Conservation (phyloP, 75 land plant genomes). For the Sequoia sempervirens region DNA sequence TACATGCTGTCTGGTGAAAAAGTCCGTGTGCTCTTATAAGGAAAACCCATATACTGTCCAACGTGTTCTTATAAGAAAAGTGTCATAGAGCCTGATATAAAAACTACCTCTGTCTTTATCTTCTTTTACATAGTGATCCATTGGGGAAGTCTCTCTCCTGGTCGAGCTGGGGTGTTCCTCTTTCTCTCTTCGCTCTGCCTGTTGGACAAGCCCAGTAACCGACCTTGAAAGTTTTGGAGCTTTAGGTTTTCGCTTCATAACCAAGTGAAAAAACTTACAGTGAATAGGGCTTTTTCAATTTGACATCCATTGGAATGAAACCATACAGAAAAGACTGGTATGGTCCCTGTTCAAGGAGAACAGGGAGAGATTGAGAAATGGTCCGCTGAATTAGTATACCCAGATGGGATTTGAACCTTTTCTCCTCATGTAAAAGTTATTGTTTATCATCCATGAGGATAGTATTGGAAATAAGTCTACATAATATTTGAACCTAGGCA, state of each 20-base stretch:
- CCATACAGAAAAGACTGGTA: background rate
- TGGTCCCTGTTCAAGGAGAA: background rate
- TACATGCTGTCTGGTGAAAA: background rate
- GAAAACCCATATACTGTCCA: background rate
- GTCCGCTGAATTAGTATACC: background rate
- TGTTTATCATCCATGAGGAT: background rate
- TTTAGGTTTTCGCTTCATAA: background rate
- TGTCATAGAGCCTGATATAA: background rate
- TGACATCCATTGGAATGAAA: background rate
- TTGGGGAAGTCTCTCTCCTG: too few species aligned
- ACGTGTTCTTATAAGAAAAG: background rate
- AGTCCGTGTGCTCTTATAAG: background rate
- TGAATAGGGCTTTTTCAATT: background rate
- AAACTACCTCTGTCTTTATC: background rate
- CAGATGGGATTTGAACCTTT: background rate
- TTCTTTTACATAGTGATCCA: too few species aligned
- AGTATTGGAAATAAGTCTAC: background rate
- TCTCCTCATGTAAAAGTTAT: background rate
- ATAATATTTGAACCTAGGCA: too few species aligned
- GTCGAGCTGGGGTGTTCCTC: too few species aligned
- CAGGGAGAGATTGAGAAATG: background rate
- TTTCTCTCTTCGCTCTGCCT: too few species aligned
- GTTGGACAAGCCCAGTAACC: too few species aligned
- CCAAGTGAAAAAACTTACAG: background rate
- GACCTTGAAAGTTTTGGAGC: background rate